These are phyloP conservation scores for Raffaelea ambrosiae DNA, from an alignment of 2,329 filamentous ascomycete genomes.

Conservation along the genomic window DNA sequence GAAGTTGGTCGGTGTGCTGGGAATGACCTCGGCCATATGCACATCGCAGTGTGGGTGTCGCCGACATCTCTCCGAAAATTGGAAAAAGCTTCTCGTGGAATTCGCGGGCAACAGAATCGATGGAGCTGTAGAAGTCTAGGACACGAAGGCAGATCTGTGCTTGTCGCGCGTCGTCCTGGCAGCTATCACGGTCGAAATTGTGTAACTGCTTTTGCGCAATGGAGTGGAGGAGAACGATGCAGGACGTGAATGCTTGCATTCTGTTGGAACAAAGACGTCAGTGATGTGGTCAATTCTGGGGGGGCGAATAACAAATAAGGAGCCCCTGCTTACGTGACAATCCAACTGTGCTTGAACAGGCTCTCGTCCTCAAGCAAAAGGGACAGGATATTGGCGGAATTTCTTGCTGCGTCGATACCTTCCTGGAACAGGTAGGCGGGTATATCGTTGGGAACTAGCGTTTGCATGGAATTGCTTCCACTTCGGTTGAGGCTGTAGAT, in stretches of 20 bases:
- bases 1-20: slow-evolving; percentile 1
- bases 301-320: too few relatives aligned
- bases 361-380: slow-evolving; percentile 14
- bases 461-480: background rate
- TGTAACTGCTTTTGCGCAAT: slow-evolving; percentile 22
- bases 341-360: slow-evolving; percentile 19
- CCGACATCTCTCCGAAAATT: slow-evolving; percentile 3
- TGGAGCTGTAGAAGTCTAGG: slow-evolving; percentile 6
- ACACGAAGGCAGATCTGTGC: slow-evolving; percentile 18
- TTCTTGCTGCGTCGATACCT: slow-evolving; percentile 18
- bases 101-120: slow-evolving; percentile 4
- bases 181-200: slow-evolving; percentile 13
- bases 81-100: slow-evolving; percentile 10
- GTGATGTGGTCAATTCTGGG: background rate
- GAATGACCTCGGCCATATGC: background rate
- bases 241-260: slow-evolving; percentile 21
- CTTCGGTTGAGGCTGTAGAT: slow-evolving; percentile 4
- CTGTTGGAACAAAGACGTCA: slow-evolving; percentile 10
- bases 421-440: slow-evolving; percentile 9
- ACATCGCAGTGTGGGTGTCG: background rate
- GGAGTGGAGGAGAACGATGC: slow-evolving; percentile 21
- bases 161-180: slow-evolving; percentile 18
- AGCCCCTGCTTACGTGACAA: slow-evolving; percentile 19
- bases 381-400: slow-evolving; percentile 17
- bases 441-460: slow-evolving; percentile 2